Evolutionary conservation across 2,329 filamentous ascomycete species (phyloP).

Genomic region (Claviceps sp.): DNA sequence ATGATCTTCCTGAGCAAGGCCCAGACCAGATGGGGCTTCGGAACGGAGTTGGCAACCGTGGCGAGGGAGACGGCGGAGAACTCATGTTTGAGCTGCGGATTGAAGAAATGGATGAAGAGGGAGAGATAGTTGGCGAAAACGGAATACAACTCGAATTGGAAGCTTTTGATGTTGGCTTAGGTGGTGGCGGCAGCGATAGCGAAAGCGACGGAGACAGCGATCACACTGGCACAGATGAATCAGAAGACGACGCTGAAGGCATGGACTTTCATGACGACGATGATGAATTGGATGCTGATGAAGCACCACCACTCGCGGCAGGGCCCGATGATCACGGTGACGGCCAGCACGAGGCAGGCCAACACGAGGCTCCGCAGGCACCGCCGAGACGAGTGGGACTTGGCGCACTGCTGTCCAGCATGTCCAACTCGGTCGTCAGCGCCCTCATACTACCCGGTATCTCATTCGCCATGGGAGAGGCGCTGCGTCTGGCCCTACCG

Average conservation of each 20-base stretch:
- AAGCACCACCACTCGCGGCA: not conserved
- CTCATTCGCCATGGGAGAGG: constrained; percentile 63
- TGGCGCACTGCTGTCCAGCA: constrained; percentile 24
- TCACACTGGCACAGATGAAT: not conserved
- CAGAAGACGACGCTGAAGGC: not conserved
- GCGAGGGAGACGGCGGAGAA: constrained; percentile 9
- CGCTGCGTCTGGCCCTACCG: constrained; percentile 57
- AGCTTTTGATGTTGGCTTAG: not conserved
- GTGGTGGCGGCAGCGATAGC: not conserved
- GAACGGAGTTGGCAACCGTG: constrained; percentile 9
- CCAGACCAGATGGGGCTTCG: constrained; percentile 7
- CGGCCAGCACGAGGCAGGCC: constrained; percentile 17
- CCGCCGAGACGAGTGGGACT: constrained; percentile 21
- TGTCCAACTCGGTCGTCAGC: constrained; percentile 37
- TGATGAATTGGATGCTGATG: not conserved
- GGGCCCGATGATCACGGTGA: constrained; percentile 9
- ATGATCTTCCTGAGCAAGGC: constrained; percentile 7
- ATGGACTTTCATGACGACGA: not conserved
- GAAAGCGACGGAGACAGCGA: not conserved
- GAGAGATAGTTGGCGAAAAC: constrained; percentile 25
- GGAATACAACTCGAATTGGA: constrained; percentile 9
- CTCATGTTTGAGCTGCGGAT: constrained; percentile 22
- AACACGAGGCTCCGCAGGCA: constrained; percentile 21
- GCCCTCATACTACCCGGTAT: constrained; percentile 68
- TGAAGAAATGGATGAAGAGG: constrained; percentile 17